phyloP scores from a whole-genome alignment of 2,329 filamentous ascomycete genomes.

The Escovopsis sp. region DNA sequence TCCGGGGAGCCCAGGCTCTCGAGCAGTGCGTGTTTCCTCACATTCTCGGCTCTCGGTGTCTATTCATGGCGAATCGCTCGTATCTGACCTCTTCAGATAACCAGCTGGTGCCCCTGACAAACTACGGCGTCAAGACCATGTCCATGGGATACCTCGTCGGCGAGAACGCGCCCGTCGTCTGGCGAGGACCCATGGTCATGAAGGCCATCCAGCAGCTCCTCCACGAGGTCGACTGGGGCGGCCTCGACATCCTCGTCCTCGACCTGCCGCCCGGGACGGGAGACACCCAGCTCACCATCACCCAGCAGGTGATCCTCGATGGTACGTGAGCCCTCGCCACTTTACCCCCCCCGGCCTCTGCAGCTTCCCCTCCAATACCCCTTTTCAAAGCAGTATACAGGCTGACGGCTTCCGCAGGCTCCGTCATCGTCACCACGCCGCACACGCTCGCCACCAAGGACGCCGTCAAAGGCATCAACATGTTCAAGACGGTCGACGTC shows the following conservation, averaged over 20 bases:
- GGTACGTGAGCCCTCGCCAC: conserved; percentile 31
- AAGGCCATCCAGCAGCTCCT: conserved; percentile 92
- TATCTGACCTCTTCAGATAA: conserved; percentile 37
- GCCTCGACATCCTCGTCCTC: conserved; percentile 73
- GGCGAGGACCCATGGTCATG: conserved; percentile 95
- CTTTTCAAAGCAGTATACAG: not conserved
- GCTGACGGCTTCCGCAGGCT: conserved; percentile 34
- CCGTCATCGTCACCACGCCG: conserved; percentile 81
- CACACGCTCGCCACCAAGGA: conserved; percentile 89
- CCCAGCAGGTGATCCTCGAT: conserved; percentile 81
- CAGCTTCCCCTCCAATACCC: not conserved
- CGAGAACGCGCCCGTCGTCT: conserved; percentile 72
- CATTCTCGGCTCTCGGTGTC: not conserved
- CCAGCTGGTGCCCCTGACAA: conserved; percentile 72
- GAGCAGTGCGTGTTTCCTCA: conserved; percentile 36
- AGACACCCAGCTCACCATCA: conserved; percentile 92
- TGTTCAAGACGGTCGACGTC: conserved; percentile 78
- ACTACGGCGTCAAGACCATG: conserved; percentile 96
- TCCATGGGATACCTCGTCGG: conserved; percentile 91
- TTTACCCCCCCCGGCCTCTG: too few species aligned
- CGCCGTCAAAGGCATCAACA: conserved; percentile 78
- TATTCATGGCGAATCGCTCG: not conserved
- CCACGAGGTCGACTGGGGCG: conserved; percentile 89
- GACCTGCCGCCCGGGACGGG: conserved; percentile 91
- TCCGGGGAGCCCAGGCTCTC: conserved; percentile 66